Base-by-base conservation (phyloP, 202 grass and related monocot genomes). In the Carex arenaria region DNA sequence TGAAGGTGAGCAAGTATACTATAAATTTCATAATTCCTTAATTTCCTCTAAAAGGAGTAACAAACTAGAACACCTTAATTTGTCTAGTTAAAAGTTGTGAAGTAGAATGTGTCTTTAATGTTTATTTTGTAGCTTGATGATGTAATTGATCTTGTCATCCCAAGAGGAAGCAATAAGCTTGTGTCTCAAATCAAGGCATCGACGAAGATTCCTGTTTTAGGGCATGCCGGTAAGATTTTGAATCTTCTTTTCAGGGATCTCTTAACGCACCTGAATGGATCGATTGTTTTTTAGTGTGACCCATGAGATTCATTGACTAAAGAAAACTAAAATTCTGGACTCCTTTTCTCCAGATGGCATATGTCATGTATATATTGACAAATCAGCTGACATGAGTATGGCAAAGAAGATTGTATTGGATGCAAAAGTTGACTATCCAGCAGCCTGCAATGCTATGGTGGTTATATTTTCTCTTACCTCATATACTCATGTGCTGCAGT, bases 401-500 rank as follows among this genome's bases (percentile, higher is more conserved):
- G 96, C 96, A 82, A 93, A 95, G 73, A 68, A 40, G 26, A 93
- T 99, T 23, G 96, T 95, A 64, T 77, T 93, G 74, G 96, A 95
- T 89, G 88, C 96, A 53, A 99, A 99, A 67, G 68, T 93, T 84
- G 96, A 99, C 80, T 99, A 99, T 84, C 96, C 96, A 77, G 93
- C 96, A 82, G 91, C 96, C 28, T 99, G 96, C 87, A 99, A 99
- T 85, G 93, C 96, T 71, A 95, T 95, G 96, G 96, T 98, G 86
- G 54, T 61, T 89, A 13, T 72, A 32, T 40, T 59, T 85, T 79
- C 36, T 12, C 85, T 88, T 88, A 26, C 7, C 78, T 34, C 45
- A 15, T 82, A 5, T 72, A 20, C 26, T 26, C 66, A 60, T 86
- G 31, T 63, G 53, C 20, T 19, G 79, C 55, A 87, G 34, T 20